Conservation (phyloP, 139 green algal genomes). For the Tetraselmis striata region DNA sequence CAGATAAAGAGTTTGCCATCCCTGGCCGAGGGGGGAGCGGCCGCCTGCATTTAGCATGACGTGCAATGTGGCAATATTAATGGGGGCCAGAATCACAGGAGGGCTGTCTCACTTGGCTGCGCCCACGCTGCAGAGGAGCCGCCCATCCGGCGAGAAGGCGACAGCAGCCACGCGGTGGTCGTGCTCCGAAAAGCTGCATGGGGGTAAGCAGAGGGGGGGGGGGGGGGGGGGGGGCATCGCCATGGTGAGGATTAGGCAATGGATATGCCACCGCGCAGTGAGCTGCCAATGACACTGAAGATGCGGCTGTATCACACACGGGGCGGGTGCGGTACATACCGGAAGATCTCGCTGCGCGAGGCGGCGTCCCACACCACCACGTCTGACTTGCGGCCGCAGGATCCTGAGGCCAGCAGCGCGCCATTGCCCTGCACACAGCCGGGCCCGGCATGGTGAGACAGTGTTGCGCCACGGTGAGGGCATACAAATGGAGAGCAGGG, state of each 20-base stretch:
- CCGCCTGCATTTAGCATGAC: too few species aligned
- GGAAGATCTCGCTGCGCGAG: not conserved
- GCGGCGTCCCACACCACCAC: not conserved
- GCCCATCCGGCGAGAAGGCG: not conserved
- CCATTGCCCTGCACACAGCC: not conserved
- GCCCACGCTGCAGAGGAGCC: not conserved
- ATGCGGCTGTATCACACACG: too few species aligned
- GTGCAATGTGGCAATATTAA: too few species aligned
- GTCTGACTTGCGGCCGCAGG: not conserved
- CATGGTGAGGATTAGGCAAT: too few species aligned
- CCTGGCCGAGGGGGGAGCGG: too few species aligned
- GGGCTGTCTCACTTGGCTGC: too few species aligned
- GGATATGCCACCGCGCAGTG: too few species aligned
- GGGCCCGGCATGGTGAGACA: not conserved
- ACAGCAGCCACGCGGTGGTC: not conserved
- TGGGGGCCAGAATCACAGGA: too few species aligned
- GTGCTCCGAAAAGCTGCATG: not conserved
- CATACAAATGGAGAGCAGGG: not conserved
- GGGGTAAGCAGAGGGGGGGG: not conserved
- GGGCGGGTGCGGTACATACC: not conserved
- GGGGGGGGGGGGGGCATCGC: too few species aligned
- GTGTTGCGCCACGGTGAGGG: not conserved
- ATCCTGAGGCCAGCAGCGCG: not conserved
- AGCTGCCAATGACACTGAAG: too few species aligned
- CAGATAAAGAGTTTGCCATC: not conserved